Base-by-base conservation (phyloP, 371 early-diverging fungal species). In the Mucor velutinosus region DNA sequence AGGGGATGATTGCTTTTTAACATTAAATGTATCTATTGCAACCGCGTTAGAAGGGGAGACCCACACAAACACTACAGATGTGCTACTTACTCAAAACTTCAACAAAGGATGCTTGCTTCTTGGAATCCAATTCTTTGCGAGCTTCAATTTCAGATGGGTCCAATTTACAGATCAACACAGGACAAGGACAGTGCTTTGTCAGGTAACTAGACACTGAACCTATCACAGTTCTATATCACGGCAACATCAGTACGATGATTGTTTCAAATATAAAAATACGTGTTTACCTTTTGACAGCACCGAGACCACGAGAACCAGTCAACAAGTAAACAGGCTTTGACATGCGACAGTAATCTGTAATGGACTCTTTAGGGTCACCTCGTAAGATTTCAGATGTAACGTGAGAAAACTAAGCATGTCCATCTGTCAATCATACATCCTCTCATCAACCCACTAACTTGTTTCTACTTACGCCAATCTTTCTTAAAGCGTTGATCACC, bases 121-220 rank as follows among this genome's bases (percentile, higher is more conserved):
- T 60, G 2, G 47, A 49, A 25, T 72, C 33, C 27, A 69, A 17
- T 60, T 58, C 43, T 27, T 66, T 65, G 41, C 80, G 75, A 19
- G 66, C 76, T 64, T 72, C 73, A 4, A 80, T 68, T 58, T 80
- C 80, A 29, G 60, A 64, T 14, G 58, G 62, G 3, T 72, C 70
- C 5, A 80, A 47, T 41, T 80, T 77, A 43, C 71, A 19, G 2
- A 80, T 66, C 41, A 78, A 58, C 0, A 80, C 78, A 11, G 80
- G 78, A 51, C 76, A 76, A 7, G 80, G 78, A n/a, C 78, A 77
- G 35, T 80, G 58, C 7, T 51, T 67, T 21, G 66, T 63, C 15
- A 80, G 65, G 33, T 67, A 72, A 10, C 58, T 73, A 1, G 80
- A 80, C 21, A 76, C 71, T 14, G 80, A 80, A n/a, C 80, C 80